Conservation (phyloP, 2,329 filamentous ascomycete species). For the Sclerotinia borealis region DNA sequence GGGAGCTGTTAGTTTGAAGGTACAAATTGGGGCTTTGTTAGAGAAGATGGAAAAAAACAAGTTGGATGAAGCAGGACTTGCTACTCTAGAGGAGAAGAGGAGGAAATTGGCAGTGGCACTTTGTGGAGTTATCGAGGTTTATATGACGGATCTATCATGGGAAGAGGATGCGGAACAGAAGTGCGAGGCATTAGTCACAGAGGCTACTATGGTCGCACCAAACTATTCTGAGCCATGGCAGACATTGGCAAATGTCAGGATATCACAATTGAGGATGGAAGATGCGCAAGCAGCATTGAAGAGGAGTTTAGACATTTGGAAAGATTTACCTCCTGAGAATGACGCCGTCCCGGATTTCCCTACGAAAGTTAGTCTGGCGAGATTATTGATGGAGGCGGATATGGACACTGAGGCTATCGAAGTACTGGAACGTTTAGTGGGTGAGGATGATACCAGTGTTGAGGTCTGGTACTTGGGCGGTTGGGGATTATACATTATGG, state of each 20-base stretch:
- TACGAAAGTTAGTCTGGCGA: slow-evolving; percentile 72
- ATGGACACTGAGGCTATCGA: slow-evolving; percentile 80
- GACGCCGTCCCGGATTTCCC: slow-evolving; percentile 77
- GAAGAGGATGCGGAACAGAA: slow-evolving; percentile 83
- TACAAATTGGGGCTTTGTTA: slow-evolving; percentile 61
- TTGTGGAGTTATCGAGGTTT: slow-evolving; percentile 91
- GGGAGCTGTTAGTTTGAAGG: slow-evolving; percentile 66
- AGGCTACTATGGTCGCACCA: slow-evolving; percentile 81
- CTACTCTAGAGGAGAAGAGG: slow-evolving; percentile 61
- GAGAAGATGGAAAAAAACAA: slow-evolving; percentile 43
- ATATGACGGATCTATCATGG: slow-evolving; percentile 97
- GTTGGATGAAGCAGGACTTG: slow-evolving; percentile 36
- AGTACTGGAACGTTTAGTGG: slow-evolving; percentile 75
- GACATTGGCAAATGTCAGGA: slow-evolving; percentile 86
- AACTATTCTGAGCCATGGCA: slow-evolving; percentile 85
- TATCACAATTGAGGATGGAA: slow-evolving; percentile 73
- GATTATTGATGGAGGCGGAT: slow-evolving; percentile 83
- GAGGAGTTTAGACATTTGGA: slow-evolving; percentile 79
- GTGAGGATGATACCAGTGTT: slow-evolving; percentile 88
- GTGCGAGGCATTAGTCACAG: slow-evolving; percentile 84
- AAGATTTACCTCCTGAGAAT: slow-evolving; percentile 66
- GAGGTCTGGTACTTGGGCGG: slow-evolving; percentile 97
- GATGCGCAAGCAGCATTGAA: slow-evolving; percentile 76
- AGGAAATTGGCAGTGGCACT: slow-evolving; percentile 82
- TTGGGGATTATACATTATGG: slow-evolving; percentile 80